Percentiles rank a stretch among this genome's conserved stretches.
Evolutionary conservation across 129 eudicot species (phyloP).

Genomic region (Flaveria trinervia): DNA sequence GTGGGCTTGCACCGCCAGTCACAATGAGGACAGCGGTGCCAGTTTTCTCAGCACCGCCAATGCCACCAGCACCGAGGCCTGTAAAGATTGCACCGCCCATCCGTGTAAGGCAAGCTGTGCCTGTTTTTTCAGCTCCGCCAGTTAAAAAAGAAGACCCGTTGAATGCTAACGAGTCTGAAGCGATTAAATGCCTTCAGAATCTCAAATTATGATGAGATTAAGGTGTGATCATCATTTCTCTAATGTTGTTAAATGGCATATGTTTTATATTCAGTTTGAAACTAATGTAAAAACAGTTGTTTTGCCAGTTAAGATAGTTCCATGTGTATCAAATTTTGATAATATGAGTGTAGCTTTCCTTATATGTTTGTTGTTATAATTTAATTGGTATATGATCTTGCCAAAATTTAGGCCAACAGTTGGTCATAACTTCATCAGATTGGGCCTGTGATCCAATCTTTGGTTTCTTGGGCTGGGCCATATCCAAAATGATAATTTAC

Average conservation of each 20-base stretch:
- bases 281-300: slow-evolving; percentile 16
- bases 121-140: slow-evolving; percentile 49
- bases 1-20: slow-evolving; percentile 71
- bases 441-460: background rate
- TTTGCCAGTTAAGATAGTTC: slow-evolving; percentile 25
- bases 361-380: slow-evolving; percentile 6
- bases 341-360: slow-evolving; percentile 35
- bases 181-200: slow-evolving; percentile 51
- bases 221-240: slow-evolving; percentile 14
- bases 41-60: slow-evolving; percentile 76
- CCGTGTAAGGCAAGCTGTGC: slow-evolving; percentile 64
- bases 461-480: slow-evolving; percentile 12
- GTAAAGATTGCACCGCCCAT: slow-evolving; percentile 60
- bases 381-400: background rate
- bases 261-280: slow-evolving; percentile 28
- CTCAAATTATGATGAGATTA: slow-evolving; percentile 48
- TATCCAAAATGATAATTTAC: background rate
- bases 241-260: slow-evolving; percentile 30
- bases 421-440: background rate
- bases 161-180: slow-evolving; percentile 38
- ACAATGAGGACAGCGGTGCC: slow-evolving; percentile 74
- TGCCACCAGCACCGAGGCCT: slow-evolving; percentile 40
- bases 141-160: slow-evolving; percentile 7
- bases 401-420: background rate
- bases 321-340: slow-evolving; percentile 42